Evolutionary conservation across 257 asterid genomes (phyloP), one percentile per base, ranked within the genome.

Genomic region (Solanum boliviense): DNA sequence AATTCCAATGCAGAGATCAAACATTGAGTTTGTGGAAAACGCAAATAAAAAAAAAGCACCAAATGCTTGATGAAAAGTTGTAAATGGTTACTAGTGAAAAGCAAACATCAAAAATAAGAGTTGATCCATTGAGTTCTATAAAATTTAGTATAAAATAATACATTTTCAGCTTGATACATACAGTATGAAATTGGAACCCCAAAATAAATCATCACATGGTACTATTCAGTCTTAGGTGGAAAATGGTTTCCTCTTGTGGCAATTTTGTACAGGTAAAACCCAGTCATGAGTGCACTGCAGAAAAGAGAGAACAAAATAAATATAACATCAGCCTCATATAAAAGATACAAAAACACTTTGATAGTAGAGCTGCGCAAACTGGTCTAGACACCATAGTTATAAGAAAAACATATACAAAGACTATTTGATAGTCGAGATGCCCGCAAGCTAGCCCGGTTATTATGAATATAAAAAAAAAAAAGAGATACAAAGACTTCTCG

Each of bases 221-320:
- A 41, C 90, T 85, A 96, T 91, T 97, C 97, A 9, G 84, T 38
- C 95, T 97, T 95, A 0, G 95, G 90, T 21, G 95, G 91, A 84
- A 96, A 71, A 89, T 93, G 97, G 90, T 96, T 96, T 89, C 99
- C 99, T 13, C 98, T 96, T 4, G 94, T 92, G 48, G 91, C 94
- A 78, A 96, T 72, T 91, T 97, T 97, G 94, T 92, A 96, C 27
- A 94, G 89, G 85, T 95, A 97, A 89, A 96, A 97, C 29, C 81
- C 93, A 12, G 97, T 87, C 99, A 97, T 95, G 76, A 95, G 87
- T 13, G 89, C 85, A 84, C 99, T 96, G 98, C 94, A 91, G 46
- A 89, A 84, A 86, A 84, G 20, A 20, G 74, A 76, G 27, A 76
- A 76, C 67, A 82, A 52, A 48, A 44, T 48, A 20, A 82, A 18